phyloP scores from a whole-genome alignment of 2,329 filamentous ascomycete species.

The Penicillium paneum region DNA sequence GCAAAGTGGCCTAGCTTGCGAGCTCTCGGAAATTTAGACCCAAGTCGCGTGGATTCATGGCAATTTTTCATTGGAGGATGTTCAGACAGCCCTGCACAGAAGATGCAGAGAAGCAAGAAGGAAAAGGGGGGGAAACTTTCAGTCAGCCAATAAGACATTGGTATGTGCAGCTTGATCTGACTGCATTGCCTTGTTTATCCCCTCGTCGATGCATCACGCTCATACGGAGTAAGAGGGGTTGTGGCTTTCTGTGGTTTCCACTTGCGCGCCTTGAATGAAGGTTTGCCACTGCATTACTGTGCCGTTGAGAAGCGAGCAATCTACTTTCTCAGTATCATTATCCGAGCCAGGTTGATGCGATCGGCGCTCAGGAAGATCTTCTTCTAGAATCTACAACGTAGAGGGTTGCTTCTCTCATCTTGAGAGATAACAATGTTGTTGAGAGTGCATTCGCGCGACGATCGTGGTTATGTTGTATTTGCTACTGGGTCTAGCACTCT shows the following conservation, averaged over 20 bases:
- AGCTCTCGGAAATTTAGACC: background rate
- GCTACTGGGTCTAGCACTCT: background rate
- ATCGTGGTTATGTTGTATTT: background rate
- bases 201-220: background rate
- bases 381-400: background rate
- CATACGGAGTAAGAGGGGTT: background rate
- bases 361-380: background rate
- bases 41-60: background rate
- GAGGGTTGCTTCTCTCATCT: background rate
- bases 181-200: background rate
- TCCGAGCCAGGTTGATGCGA: background rate
- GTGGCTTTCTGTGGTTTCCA: background rate
- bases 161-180: background rate
- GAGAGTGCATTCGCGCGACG: background rate
- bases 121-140: background rate
- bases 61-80: background rate
- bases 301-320: background rate
- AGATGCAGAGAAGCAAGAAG: conserved; percentile 3
- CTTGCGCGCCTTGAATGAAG: background rate
- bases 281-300: background rate
- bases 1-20: background rate
- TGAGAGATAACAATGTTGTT: background rate
- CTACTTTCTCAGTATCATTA: background rate
- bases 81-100: conserved; percentile 2
- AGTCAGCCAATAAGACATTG: background rate